These are phyloP conservation scores for Posidonia oceanica DNA, from an alignment of 116 monocot genomes.

Conservation along the genomic window DNA sequence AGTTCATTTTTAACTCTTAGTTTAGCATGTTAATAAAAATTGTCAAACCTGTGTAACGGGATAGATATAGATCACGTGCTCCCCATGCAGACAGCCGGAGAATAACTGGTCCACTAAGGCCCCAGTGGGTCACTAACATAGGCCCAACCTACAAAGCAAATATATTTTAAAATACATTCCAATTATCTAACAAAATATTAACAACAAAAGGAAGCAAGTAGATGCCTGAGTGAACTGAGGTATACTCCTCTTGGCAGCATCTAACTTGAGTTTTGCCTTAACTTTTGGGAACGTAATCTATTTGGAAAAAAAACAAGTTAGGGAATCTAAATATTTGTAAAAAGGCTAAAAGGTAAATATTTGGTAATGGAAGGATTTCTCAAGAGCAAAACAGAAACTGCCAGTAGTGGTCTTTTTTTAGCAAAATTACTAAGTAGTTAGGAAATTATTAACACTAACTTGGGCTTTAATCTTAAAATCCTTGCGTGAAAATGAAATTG, in stretches of 20 bases:
- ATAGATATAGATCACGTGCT: slow-evolving; percentile 71
- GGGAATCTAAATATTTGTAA: background rate
- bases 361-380: too few relatives aligned
- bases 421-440: too few relatives aligned
- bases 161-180: background rate
- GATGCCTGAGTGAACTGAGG: slow-evolving; percentile 69
- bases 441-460: too few relatives aligned
- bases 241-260: slow-evolving; percentile 29
- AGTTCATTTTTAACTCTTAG: too few relatives aligned
- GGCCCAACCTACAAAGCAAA: slow-evolving; percentile 51
- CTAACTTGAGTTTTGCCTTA: slow-evolving; percentile 68
- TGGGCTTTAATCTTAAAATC: background rate
- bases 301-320: background rate
- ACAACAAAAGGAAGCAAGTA: background rate
- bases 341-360: too few relatives aligned
- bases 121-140: slow-evolving; percentile 95
- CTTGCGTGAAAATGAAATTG: background rate
- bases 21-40: too few relatives aligned
- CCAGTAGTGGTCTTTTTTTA: too few relatives aligned
- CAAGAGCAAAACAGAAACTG: too few relatives aligned
- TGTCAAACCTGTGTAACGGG: slow-evolving; percentile 57
- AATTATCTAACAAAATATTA: background rate
- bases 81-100: slow-evolving; percentile 97
- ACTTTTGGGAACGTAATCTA: slow-evolving; percentile 83
- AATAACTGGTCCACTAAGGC: slow-evolving; percentile 92